Conservation (phyloP, 2,329 filamentous ascomycete genomes). For the Ophiostoma triangulosporum region DNA sequence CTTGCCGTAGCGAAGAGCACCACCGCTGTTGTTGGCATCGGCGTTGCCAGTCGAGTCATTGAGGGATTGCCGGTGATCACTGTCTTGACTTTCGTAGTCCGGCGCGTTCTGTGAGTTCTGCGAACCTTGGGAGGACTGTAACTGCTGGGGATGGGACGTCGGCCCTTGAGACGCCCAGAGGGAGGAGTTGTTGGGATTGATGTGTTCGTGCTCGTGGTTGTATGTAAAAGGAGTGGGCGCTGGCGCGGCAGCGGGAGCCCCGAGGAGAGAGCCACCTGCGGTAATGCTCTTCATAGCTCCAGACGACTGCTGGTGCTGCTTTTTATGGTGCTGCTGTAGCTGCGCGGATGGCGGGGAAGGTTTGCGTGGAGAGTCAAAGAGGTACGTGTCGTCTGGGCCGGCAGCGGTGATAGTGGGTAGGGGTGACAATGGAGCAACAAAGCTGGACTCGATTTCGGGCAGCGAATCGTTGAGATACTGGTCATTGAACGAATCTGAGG, state of each 20-base stretch:
- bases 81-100: background rate
- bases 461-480: slow-evolving; percentile 42
- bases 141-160: background rate
- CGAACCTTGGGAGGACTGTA: background rate
- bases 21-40: slow-evolving; percentile 29
- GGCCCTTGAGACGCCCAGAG: background rate
- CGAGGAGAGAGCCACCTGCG: background rate
- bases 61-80: slow-evolving; percentile 16
- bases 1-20: slow-evolving; percentile 31
- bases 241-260: background rate
- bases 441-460: slow-evolving; percentile 53
- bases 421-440: slow-evolving; percentile 44
- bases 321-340: background rate
- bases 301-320: background rate
- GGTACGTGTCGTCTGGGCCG: slow-evolving; percentile 44
- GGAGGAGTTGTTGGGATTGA: background rate
- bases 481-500: slow-evolving; percentile 38
- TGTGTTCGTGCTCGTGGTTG: background rate
- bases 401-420: slow-evolving; percentile 32
- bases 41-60: slow-evolving; percentile 9
- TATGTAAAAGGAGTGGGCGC: background rate
- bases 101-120: background rate
- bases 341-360: slow-evolving; percentile 4
- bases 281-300: background rate
- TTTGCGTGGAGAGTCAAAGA: slow-evolving; percentile 37